Evolutionary conservation across 352 stramenopile species (phyloP).

Genomic region (Phytophthora sp.): DNA sequence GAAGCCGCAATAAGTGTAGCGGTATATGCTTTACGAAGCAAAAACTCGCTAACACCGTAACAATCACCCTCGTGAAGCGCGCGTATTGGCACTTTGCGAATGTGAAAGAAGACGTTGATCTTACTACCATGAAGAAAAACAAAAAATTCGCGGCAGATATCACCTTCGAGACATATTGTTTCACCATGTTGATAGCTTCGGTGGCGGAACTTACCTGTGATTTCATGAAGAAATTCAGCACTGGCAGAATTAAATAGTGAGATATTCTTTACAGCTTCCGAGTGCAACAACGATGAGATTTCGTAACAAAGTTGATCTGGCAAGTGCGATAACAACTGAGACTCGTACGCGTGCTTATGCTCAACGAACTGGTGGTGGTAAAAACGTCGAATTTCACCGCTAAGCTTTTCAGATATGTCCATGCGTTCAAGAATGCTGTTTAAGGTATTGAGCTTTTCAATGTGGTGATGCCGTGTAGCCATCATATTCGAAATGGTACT

Average conservation of each 20-base stretch:
- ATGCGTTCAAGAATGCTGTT: slow-evolving; percentile 76
- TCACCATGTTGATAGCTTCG: slow-evolving; percentile 76
- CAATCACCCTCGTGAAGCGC: slow-evolving; percentile 68
- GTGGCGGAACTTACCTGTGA: slow-evolving; percentile 81
- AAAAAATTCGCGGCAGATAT: slow-evolving; percentile 74
- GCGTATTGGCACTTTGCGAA: slow-evolving; percentile 50
- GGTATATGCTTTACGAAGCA: slow-evolving; percentile 51
- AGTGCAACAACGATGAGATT: slow-evolving; percentile 76
- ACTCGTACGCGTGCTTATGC: slow-evolving; percentile 76
- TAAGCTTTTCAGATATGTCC: slow-evolving; percentile 59
- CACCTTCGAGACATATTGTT: slow-evolving; percentile 72
- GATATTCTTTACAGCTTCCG: slow-evolving; percentile 59
- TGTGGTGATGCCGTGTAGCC: slow-evolving; percentile 65
- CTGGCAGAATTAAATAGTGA: slow-evolving; percentile 64
- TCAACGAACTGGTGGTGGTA: slow-evolving; percentile 79
- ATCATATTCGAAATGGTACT: slow-evolving; percentile 77
- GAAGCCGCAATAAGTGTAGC: slow-evolving; percentile 60
- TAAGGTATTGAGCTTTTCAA: slow-evolving; percentile 76
- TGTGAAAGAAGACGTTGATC: slow-evolving; percentile 66
- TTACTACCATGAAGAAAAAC: slow-evolving; percentile 62
- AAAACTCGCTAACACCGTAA: slow-evolving; percentile 76
- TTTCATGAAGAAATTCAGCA: slow-evolving; percentile 70
- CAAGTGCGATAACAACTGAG: slow-evolving; percentile 63
- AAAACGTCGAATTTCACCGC: slow-evolving; percentile 75
- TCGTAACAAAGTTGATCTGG: slow-evolving; percentile 80